Evolutionary conservation across 768 basidiomycete genomes (phyloP), one percentile per base, ranked within the genome.

Genomic region (Naganishia antarctica): DNA sequence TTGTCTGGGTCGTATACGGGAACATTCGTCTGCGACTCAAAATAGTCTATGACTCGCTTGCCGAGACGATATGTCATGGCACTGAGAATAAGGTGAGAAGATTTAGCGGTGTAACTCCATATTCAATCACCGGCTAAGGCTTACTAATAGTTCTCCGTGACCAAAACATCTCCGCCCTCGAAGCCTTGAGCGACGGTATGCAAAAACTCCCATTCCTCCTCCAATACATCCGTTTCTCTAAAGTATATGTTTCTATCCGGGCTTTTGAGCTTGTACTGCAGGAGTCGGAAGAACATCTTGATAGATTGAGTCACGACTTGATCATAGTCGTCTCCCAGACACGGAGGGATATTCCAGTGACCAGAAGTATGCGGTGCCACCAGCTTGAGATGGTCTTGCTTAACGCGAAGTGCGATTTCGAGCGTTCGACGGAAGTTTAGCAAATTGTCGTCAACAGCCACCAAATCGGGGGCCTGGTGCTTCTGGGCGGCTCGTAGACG

Each of bases 181-280:
- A 91, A 87, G 40, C 87, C 89, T 75, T 92, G 81, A 64, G 91
- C 91, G 58, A 94, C 91, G 75, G 90, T 89, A 68, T 89, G 89
- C 78, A 98, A 86, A 23, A 94, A 93, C 21, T 89, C 87, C 89
- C 92, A 94, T 71, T 98, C 92, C 6, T 88, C 86, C 74, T 99
- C 94, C 40, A 99, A 82, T n/a, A 98, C 86, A 75, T 98, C 94
- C 0, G 93, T 96, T 80, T 99, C 96, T 74, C 93, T 91, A 81
- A 98, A 93, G 78, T 94, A 89, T 50, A 93, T 90, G 21, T 88
- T 89, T 75, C 90, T 91, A 65, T 86, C 83, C 21, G 88, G 90
- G 68, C 89, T 88, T 81, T 94, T 94, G 58, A 99, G 82, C 76
- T 97, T 94, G 89, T 88, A 91, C 69, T 94, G 91, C 23, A 98